Base-by-base conservation (phyloP, 768 basidiomycete genomes). In the Crucibulum laeve region DNA sequence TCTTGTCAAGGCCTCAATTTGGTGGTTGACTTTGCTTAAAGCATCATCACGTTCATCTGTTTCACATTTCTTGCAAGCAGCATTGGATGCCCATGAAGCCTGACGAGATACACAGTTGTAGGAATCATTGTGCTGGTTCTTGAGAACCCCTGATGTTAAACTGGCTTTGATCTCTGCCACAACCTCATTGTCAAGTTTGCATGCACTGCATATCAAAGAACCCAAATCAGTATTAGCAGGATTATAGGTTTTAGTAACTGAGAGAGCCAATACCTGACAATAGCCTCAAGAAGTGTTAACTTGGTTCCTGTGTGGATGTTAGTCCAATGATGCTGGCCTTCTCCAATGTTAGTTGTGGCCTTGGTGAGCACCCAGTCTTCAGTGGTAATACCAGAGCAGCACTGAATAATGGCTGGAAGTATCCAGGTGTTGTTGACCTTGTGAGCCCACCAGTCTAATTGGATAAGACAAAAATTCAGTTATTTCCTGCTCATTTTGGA, bases 361-460 rank as follows among this genome's bases (percentile, higher is more conserved):
- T 49, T 53, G 3, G 52, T 58, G 7, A 40, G 26, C n/a, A 51
- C 53, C 51, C 53, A 59, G 18, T 54, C 41, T 6, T 48, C 39
- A 1, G 51, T 35, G 17, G 19, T 5, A 13, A 59, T 51, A 5
- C 35, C 43, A 1, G 53, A 59, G 13, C 46, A 48, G 4, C 43
- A 54, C 24, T 50, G 51, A 24, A 65, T 41, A n/a, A 59, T 43
- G 22, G 48, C 53, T 1, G 53, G 52, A 11, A 56, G 35, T 19
- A 56, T 53, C 53, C 55, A 59, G 2, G 17, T 49, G 37, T 45
- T 52, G n/a, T 53, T 47, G n/a, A 45, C 26, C 25, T 59, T 59
- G 40, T 55, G 57, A 3, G 35, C 38, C 57, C 57, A 58, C 57
- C 55, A 58, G 44, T 50, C 53, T 53, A 41, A 19, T 23, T 13